Evolutionary conservation across 495 filamentous ascomycete species (phyloP).

Genomic region (Immersiella caudata): DNA sequence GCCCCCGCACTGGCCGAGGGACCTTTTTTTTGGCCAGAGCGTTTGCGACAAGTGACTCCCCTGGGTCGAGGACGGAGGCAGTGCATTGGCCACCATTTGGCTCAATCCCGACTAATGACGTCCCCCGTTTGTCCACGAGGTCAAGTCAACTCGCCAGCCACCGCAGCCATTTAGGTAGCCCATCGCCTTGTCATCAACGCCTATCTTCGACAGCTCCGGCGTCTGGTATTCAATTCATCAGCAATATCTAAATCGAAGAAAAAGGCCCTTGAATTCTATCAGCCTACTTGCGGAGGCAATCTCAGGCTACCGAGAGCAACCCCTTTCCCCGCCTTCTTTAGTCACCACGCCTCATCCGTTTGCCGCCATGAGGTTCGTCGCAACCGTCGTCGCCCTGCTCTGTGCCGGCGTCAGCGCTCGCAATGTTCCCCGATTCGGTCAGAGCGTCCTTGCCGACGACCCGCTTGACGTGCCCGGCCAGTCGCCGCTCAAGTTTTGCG

Average conservation of each 20-base stretch:
- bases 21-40: no score
- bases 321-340: constrained; percentile 13
- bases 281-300: neutral
- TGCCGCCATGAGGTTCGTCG: constrained; percentile 47
- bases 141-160: neutral
- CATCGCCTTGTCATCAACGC: neutral
- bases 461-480: constrained; percentile 66
- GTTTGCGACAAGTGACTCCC: no score
- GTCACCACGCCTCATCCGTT: constrained; percentile 17
- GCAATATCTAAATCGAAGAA: neutral
- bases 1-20: no score
- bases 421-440: constrained; percentile 39
- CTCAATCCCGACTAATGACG: neutral
- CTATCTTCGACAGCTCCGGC: neutral
- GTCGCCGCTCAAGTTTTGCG: constrained; percentile 77
- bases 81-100: neutral
- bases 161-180: no score
- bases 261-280: neutral
- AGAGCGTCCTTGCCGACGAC: constrained; percentile 40
- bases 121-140: neutral
- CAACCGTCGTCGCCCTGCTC: constrained; percentile 43
- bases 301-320: neutral
- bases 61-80: neutral
- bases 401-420: constrained; percentile 44
- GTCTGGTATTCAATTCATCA: neutral